These are phyloP conservation scores for Sporothrix euskadiensis DNA, from an alignment of 2,329 filamentous ascomycete genomes.

Conservation along the genomic window DNA sequence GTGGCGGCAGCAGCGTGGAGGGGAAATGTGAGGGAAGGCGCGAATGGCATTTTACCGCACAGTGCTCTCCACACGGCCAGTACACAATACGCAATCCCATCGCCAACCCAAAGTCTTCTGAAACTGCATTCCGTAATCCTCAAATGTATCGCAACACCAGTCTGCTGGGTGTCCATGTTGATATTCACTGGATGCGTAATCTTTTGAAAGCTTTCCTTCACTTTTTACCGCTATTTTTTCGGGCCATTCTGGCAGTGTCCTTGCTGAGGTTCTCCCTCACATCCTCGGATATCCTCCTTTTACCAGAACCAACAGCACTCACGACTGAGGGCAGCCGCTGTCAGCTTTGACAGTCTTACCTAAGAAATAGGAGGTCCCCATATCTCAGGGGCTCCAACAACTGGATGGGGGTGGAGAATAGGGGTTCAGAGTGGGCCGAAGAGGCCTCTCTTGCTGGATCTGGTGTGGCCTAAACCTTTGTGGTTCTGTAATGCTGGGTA, in stretches of 20 bases:
- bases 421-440: constrained; percentile 13
- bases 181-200: background rate
- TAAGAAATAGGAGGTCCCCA: constrained; percentile 8
- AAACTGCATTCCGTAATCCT: background rate
- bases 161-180: background rate
- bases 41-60: background rate
- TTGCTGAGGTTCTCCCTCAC: background rate
- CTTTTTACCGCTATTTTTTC: background rate
- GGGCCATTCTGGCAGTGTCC: background rate
- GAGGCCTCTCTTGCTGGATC: background rate
- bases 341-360: no score
- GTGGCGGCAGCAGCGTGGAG: background rate
- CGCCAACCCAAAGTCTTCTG: background rate
- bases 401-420: background rate
- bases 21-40: background rate
- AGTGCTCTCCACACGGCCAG: background rate
- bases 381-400: constrained; percentile 14
- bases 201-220: background rate
- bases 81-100: background rate
- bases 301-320: background rate
- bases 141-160: background rate
- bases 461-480: background rate
- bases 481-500: background rate
- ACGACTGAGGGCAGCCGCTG: no score
- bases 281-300: background rate